These are phyloP conservation scores for Candida glaebosa DNA, from an alignment of 805 yeast species.

Conservation along the genomic window DNA sequence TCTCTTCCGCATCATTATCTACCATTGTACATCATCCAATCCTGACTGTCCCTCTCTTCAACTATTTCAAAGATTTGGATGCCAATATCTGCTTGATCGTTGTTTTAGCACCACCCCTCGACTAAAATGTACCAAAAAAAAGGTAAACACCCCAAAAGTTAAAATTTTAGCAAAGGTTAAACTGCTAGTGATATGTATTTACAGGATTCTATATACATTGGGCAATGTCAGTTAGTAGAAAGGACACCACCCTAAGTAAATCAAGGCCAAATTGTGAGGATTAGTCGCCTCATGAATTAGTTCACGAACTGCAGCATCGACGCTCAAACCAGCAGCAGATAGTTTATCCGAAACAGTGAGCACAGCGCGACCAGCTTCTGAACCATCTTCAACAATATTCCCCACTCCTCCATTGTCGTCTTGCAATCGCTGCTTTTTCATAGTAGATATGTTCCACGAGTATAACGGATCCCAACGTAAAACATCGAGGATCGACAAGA, in stretches of 20 bases:
- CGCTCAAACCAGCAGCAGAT: conserved; percentile 61
- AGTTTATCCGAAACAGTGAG: conserved; percentile 69
- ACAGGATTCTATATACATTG: neutral
- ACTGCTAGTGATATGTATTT: neutral
- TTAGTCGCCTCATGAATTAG: conserved; percentile 74
- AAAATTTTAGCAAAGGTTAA: neutral
- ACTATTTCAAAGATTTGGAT: neutral
- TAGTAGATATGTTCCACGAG: conserved; percentile 84
- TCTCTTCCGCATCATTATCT: conserved; percentile 1
- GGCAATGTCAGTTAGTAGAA: conserved; percentile 42
- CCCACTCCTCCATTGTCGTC: conserved; percentile 25
- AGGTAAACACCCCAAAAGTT: neutral
- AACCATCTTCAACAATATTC: conserved; percentile 37
- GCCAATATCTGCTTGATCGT: neutral
- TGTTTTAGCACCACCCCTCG: neutral
- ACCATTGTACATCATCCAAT: neutral
- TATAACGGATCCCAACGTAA: conserved; percentile 90
- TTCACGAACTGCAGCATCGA: conserved; percentile 81
- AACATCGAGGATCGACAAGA: conserved; percentile 79
- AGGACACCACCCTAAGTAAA: conserved; percentile 86
- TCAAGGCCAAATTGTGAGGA: conserved; percentile 60
- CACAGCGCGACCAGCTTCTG: conserved; percentile 81
- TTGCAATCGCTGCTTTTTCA: conserved; percentile 55
- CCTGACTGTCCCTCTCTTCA: too few species aligned
- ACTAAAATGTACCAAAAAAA: too few species aligned